phyloP scores from a whole-genome alignment of 805 yeast species.

The Yamadazyma akitaensis region DNA sequence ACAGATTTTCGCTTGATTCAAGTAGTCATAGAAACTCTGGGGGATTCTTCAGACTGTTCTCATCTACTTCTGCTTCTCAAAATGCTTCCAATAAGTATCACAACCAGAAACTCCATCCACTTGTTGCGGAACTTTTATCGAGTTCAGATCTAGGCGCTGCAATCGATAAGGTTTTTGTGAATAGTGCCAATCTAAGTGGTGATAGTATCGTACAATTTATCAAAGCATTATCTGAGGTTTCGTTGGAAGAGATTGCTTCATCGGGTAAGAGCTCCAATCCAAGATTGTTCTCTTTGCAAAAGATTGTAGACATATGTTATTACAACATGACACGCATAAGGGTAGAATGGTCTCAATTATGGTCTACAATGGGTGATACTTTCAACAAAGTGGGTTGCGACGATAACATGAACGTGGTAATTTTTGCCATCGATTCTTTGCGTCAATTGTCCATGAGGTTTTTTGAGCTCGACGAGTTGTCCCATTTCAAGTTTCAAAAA shows the following conservation, averaged over 20 bases:
- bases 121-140: slow-evolving; percentile 53
- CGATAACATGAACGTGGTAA: slow-evolving; percentile 68
- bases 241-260: slow-evolving; percentile 86
- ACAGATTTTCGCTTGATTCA: slow-evolving; percentile 47
- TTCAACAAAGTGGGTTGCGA: slow-evolving; percentile 85
- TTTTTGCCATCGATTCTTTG: slow-evolving; percentile 90
- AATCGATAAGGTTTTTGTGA: slow-evolving; percentile 83
- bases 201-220: slow-evolving; percentile 86
- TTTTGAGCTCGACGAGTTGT: slow-evolving; percentile 86
- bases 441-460: slow-evolving; percentile 91
- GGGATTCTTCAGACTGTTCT: slow-evolving; percentile 57
- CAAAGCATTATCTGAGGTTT: slow-evolving; percentile 79
- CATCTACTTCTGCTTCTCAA: slow-evolving; percentile 55
- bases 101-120: slow-evolving; percentile 62
- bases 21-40: slow-evolving; percentile 36
- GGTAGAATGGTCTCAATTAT: slow-evolving; percentile 92
- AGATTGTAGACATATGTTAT: slow-evolving; percentile 95
- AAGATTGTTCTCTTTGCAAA: slow-evolving; percentile 87
- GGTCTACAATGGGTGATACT: slow-evolving; percentile 90
- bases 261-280: slow-evolving; percentile 81
- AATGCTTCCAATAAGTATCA: slow-evolving; percentile 67
- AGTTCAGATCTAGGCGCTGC: slow-evolving; percentile 72
- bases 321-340: slow-evolving; percentile 96
- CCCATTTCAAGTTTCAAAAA: slow-evolving; percentile 93
- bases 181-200: slow-evolving; percentile 75